phyloP scores from a whole-genome alignment of 164 flowering plant species.

The Cinnamomum micranthum region DNA sequence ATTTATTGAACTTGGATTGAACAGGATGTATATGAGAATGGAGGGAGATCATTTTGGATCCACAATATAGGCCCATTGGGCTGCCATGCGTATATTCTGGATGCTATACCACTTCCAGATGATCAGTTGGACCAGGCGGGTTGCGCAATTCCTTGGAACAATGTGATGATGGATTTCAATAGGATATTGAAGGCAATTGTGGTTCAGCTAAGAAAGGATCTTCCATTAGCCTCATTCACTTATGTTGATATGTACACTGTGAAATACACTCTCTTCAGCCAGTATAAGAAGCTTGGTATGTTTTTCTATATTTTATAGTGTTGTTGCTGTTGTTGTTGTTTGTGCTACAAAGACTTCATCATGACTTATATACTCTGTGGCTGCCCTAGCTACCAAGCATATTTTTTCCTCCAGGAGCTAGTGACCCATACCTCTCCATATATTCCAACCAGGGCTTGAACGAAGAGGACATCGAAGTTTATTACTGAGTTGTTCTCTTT shows the following conservation, averaged over 20 bases:
- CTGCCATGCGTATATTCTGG: constrained; percentile 42
- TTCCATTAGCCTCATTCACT: constrained; percentile 41
- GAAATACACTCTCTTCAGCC: constrained; percentile 45
- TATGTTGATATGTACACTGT: constrained; percentile 50
- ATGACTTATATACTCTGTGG: too few relatives aligned
- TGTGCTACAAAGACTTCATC: too few relatives aligned
- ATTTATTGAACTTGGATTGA: not conserved
- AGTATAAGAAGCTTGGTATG: constrained; percentile 39
- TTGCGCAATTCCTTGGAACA: constrained; percentile 40
- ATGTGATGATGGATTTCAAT: constrained; percentile 45
- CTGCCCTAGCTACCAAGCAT: too few relatives aligned
- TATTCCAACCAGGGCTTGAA: too few relatives aligned
- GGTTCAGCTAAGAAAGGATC: constrained; percentile 29
- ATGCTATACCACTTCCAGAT: constrained; percentile 17
- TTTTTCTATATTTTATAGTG: not conserved
- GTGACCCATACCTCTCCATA: too few relatives aligned
- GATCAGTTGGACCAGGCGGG: constrained; percentile 39
- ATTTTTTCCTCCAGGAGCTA: too few relatives aligned
- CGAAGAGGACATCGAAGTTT: too few relatives aligned
- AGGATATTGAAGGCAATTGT: constrained; percentile 31
- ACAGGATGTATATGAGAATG: constrained; percentile 34
- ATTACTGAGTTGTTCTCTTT: too few relatives aligned
- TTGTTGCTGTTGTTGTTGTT: too few relatives aligned
- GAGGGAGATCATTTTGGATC: constrained; percentile 57
- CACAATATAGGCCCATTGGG: constrained; percentile 65